Conservation (phyloP, 768 basidiomycete genomes). For the Xerocomellus chrysenteron region DNA sequence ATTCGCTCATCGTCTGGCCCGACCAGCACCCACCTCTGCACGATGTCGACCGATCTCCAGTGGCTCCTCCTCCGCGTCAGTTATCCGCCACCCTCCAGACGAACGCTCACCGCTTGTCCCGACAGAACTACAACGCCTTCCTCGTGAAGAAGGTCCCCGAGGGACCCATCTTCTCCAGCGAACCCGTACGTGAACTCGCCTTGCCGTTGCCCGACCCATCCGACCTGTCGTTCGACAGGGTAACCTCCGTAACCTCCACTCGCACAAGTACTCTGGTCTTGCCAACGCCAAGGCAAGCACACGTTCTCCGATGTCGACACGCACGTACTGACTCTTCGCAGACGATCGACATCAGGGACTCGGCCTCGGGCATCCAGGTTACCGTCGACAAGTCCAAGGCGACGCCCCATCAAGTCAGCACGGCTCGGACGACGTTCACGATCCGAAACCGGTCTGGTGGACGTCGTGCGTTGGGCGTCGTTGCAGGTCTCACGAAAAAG, state of each 20-base stretch:
- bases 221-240: conserved; percentile 47
- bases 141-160: conserved; percentile 73
- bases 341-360: conserved; percentile 65
- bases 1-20: conserved; percentile 16
- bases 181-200: conserved; percentile 56
- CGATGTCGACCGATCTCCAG: conserved; percentile 88
- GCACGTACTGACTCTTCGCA: conserved; percentile 28
- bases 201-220: neutral
- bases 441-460: conserved; percentile 69
- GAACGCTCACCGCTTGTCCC: neutral
- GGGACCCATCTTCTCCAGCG: conserved; percentile 80
- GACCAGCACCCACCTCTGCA: conserved; percentile 28
- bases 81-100: conserved; percentile 16
- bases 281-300: conserved; percentile 72
- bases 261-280: conserved; percentile 89
- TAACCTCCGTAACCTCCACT: conserved; percentile 85
- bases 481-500: conserved; percentile 55
- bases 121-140: conserved; percentile 81
- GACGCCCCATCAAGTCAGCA: conserved; percentile 48
- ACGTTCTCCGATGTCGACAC: neutral
- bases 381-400: conserved; percentile 65
- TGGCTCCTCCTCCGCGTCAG: conserved; percentile 90
- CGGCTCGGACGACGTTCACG: conserved; percentile 46
- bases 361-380: conserved; percentile 56
- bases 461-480: conserved; percentile 69